Evolutionary conservation across 495 filamentous ascomycete species (phyloP), one percentile per base, ranked within the genome.

Genomic region (Penicillium herquei): DNA sequence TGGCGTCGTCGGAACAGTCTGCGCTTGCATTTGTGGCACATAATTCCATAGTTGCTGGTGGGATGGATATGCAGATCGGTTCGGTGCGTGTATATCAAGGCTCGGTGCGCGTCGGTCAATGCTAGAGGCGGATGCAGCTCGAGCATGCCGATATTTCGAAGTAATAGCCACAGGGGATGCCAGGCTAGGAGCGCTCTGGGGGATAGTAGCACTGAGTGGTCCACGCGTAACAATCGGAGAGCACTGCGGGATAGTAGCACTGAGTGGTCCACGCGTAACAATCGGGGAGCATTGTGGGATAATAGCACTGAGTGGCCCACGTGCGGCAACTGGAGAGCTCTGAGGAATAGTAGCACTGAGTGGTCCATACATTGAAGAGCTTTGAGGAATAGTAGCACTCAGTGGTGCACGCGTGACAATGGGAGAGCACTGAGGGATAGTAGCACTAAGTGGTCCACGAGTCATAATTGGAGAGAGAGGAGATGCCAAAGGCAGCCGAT

Each of bases 41-140:
- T 90, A 92, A 35, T 81, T 75, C 26, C 89, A 87, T 64, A 88
- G 81, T 42, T 88, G 87, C 44, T 88, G 86, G 69, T 94, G 94
- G 46, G 89, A 88, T 7, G 90, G 88, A 74, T 87, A 92, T 45
- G 84, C 86, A 72, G 83, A 92, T 57, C 85, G 87, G 57, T 80
- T 83, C 49, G 91, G 70, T 33, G 80, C 77, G 35, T 76, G 74
- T 47, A 83, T 82, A 63, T 95, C 90, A 46, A 92, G 74, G 63
- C 80, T 84, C 47, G 84, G 85, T 6, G 82, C 79, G 26, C 21
- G 21, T 26, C 21, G 1, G 4, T 26, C 90, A 46, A 92, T 75
- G 63, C 80, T 84, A 49, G 84, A 86, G 6, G 82, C 79, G 21
- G 89, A 92, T 3, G 83, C 78, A 14, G 90, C 87, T 53, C 84